Percentiles rank a stretch among this genome's conserved stretches.
phyloP scores from a whole-genome alignment of 331 rosid species.

The Pyracantha coccinea region DNA sequence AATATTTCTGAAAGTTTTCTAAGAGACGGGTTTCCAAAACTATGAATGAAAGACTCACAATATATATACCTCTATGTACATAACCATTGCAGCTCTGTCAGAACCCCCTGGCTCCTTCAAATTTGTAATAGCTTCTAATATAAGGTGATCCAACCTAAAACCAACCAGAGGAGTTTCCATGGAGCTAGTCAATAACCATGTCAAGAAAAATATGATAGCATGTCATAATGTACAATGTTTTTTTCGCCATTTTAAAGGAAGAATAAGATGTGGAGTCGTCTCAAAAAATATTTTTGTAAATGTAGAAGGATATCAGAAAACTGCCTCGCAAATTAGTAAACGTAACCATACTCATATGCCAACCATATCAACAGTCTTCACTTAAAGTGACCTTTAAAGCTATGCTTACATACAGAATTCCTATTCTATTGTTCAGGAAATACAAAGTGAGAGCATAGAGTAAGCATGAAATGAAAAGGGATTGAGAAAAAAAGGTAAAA shows the following conservation, averaged over 20 bases:
- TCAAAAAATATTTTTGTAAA: background rate
- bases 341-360: background rate
- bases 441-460: background rate
- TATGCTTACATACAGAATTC: background rate
- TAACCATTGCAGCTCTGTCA: slow-evolving; percentile 70
- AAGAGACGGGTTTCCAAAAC: background rate
- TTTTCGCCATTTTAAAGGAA: background rate
- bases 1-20: background rate
- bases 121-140: slow-evolving; percentile 58
- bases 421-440: background rate
- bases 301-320: background rate
- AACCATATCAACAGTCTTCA: background rate
- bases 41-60: background rate
- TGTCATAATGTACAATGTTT: background rate
- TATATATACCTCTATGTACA: slow-evolving; percentile 67
- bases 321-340: background rate
- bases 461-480: background rate
- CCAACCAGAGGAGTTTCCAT: slow-evolving; percentile 17
- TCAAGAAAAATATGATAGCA: slow-evolving; percentile 5
- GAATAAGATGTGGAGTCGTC: background rate
- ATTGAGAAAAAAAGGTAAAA: background rate
- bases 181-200: slow-evolving; percentile 5
- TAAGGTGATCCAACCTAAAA: slow-evolving; percentile 82
- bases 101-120: slow-evolving; percentile 87
- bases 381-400: background rate